Percentiles rank a stretch among this genome's conserved stretches.
phyloP scores from a whole-genome alignment of 768 basidiomycete genomes.

The Podaxis mareebaensis region DNA sequence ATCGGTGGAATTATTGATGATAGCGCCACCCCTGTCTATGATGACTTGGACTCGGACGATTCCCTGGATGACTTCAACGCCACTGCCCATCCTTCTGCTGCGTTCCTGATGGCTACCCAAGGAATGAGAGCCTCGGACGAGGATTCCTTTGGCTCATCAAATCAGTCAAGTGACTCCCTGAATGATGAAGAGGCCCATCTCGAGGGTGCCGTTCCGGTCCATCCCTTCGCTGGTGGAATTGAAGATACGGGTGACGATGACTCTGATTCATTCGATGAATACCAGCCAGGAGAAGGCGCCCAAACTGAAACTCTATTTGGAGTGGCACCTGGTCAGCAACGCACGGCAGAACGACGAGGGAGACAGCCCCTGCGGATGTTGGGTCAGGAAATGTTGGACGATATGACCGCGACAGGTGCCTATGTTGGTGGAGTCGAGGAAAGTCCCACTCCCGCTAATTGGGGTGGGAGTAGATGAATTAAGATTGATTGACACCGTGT shows the following conservation, averaged over 20 bases:
- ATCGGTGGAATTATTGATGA: conserved; percentile 26
- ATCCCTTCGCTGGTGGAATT: conserved; percentile 61
- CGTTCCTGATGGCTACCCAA: conserved; percentile 65
- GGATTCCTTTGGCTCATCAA: conserved; percentile 53
- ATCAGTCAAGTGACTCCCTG: conserved; percentile 60
- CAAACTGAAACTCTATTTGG: conserved; percentile 76
- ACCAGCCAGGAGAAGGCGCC: conserved; percentile 33
- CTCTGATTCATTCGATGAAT: conserved; percentile 54
- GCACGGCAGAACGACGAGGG: conserved; percentile 24
- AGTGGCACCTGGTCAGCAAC: conserved; percentile 53
- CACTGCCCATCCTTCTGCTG: conserved; percentile 66
- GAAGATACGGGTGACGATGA: conserved; percentile 55
- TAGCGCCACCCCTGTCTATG: conserved; percentile 16
- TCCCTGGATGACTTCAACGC: conserved; percentile 58
- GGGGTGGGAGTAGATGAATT: conserved; percentile 21
- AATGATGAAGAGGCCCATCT: conserved; percentile 43
- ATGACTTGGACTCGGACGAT: conserved; percentile 45
- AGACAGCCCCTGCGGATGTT: conserved; percentile 50
- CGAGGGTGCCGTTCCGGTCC: conserved; percentile 44
- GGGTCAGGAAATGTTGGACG: conserved; percentile 63
- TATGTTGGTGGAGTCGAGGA: conserved; percentile 60
- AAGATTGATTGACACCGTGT: not conserved
- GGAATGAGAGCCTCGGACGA: conserved; percentile 36
- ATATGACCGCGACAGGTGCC: conserved; percentile 61
- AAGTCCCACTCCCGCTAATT: conserved; percentile 62